A percentile compares a stretch with the other conserved stretches of the same genome.
Conservation (phyloP, 2,329 filamentous ascomycete genomes). For the Diaporthe sp. region DNA sequence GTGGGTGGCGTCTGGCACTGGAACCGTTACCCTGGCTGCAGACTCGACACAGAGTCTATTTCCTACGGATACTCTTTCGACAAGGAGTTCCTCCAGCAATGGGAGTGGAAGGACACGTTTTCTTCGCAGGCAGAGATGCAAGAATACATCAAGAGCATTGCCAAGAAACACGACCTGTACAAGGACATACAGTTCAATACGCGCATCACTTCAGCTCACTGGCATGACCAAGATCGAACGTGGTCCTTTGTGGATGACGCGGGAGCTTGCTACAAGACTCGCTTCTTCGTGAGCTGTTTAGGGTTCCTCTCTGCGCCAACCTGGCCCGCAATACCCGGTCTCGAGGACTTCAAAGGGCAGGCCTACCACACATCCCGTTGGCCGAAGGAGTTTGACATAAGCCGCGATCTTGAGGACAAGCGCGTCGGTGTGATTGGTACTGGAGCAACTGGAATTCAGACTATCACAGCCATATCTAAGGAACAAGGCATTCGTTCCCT, state of each 20-base stretch:
- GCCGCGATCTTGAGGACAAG: conserved; percentile 40
- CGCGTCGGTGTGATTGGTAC: conserved; percentile 50
- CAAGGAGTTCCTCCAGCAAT: conserved; percentile 3
- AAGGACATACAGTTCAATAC: conserved; percentile 22
- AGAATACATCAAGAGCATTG: conserved; percentile 4
- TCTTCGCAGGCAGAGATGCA: conserved; percentile 8
- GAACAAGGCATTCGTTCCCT: conserved; percentile 42
- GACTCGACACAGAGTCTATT: conserved; percentile 11
- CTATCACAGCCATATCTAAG: conserved; percentile 43
- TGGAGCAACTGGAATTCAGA: conserved; percentile 50
- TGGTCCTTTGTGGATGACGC: conserved; percentile 11
- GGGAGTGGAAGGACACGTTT: conserved; percentile 8
- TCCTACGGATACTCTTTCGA: conserved; percentile 17
- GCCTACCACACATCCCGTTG: conserved; percentile 50
- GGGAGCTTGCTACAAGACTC: not conserved
- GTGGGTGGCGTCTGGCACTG: conserved; percentile 27
- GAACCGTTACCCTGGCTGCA: conserved; percentile 10
- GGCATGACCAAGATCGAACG: conserved; percentile 5
- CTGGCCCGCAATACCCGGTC: conserved; percentile 50
- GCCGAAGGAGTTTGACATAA: conserved; percentile 45
- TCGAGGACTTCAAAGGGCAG: conserved; percentile 49
- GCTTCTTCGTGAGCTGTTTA: conserved; percentile 29
- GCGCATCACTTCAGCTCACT: conserved; percentile 13
- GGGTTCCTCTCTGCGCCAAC: conserved; percentile 16
- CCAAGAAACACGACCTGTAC: conserved; percentile 26